A percentile compares a stretch with the other conserved stretches of the same genome.
Evolutionary conservation across 345 rosid genomes (phyloP).

Genomic region (Arabis alpina): DNA sequence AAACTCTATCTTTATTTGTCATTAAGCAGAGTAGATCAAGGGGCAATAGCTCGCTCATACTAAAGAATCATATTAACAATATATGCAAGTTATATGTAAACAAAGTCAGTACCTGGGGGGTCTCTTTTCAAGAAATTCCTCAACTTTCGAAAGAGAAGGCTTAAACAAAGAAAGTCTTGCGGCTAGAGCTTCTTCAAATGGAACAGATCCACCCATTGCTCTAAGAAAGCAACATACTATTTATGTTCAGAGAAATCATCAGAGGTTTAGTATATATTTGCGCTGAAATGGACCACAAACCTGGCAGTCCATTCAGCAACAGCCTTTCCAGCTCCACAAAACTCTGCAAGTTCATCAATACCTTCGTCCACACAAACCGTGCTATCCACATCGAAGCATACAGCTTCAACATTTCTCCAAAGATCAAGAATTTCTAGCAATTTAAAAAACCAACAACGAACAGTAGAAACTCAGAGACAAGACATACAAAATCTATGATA

Average conservation of each 20-base stretch:
- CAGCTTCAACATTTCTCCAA: slow-evolving; percentile 80
- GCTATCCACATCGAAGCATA: slow-evolving; percentile 99
- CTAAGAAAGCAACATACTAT: slow-evolving; percentile 43
- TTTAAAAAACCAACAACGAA: slow-evolving; percentile 39
- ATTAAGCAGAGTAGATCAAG: slow-evolving; percentile 18
- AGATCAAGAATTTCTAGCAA: slow-evolving; percentile 67
- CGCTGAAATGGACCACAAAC: slow-evolving; percentile 46
- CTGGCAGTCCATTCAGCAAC: slow-evolving; percentile 98
- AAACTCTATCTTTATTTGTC: background rate
- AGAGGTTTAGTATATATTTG: slow-evolving; percentile 4
- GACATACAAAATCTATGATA: background rate
- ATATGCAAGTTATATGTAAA: slow-evolving; percentile 11
- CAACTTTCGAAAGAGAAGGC: slow-evolving; percentile 78
- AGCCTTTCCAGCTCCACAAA: slow-evolving; percentile 97
- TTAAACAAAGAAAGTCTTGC: slow-evolving; percentile 85
- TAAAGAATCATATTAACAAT: background rate
- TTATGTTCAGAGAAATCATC: slow-evolving; percentile 21
- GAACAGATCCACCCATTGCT: slow-evolving; percentile 97
- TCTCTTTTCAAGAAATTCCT: slow-evolving; percentile 70
- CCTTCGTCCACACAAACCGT: slow-evolving; percentile 97
- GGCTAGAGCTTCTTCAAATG: slow-evolving; percentile 94
- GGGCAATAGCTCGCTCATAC: background rate
- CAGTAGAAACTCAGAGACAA: slow-evolving; percentile 21
- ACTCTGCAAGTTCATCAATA: slow-evolving; percentile 95
- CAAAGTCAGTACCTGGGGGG: slow-evolving; percentile 70